Percentiles rank a stretch among this genome's conserved stretches.
Conservation (phyloP, 1,284 basidiomycete species). For the Ganoderma lingzhi region DNA sequence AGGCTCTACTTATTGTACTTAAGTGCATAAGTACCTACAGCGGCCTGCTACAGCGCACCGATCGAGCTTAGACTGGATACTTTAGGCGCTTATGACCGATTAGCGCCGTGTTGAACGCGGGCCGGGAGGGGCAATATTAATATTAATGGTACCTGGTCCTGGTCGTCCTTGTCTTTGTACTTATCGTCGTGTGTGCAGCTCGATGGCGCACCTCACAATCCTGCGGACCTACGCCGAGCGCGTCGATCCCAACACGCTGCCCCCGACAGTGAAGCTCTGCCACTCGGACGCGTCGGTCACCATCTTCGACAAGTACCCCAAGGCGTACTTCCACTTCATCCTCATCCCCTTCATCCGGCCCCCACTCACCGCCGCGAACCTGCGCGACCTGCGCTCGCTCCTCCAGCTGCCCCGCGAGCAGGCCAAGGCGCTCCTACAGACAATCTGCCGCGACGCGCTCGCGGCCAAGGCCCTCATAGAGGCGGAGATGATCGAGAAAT, state of each 20-base stretch:
- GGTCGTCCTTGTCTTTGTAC: too few species aligned
- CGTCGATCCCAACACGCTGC: conserved; percentile 59
- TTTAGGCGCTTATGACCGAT: too few species aligned
- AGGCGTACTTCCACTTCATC: conserved; percentile 87
- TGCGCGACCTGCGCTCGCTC: conserved; percentile 69
- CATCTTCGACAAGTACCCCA: conserved; percentile 88
- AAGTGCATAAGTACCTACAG: too few species aligned
- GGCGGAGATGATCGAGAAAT: conserved; percentile 82
- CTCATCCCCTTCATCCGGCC: conserved; percentile 67
- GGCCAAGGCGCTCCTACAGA: conserved; percentile 56
- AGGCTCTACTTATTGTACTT: too few species aligned
- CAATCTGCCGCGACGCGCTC: conserved; percentile 64
- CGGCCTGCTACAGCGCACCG: too few species aligned
- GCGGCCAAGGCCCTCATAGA: conserved; percentile 71
- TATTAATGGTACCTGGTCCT: too few species aligned
- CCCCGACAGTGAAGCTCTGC: conserved; percentile 69
- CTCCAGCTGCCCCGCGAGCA: conserved; percentile 65
- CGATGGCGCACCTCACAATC: conserved; percentile 49
- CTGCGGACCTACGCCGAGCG: conserved; percentile 50
- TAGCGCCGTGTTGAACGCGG: too few species aligned
- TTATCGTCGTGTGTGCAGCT: not conserved
- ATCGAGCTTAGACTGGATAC: too few species aligned
- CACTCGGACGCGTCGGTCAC: conserved; percentile 70
- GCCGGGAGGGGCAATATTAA: too few species aligned
- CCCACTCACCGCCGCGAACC: conserved; percentile 46